Evolutionary conservation across 768 basidiomycete genomes (phyloP).

Genomic region (Lentinula sp.): DNA sequence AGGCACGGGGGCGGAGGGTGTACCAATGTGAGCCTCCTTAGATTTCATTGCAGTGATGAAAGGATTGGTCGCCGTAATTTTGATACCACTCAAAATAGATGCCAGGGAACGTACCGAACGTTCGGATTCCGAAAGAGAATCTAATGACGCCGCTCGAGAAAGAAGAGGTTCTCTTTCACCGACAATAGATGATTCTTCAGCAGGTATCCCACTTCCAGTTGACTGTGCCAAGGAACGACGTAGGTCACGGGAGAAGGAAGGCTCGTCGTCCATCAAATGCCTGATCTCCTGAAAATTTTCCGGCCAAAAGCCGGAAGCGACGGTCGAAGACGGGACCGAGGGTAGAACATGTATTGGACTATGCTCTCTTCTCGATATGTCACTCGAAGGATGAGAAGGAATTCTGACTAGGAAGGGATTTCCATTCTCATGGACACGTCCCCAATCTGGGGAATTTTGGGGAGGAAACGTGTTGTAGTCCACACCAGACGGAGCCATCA

Average conservation of each 20-base stretch:
- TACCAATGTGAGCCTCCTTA: neutral
- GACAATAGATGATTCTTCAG: conserved; percentile 21
- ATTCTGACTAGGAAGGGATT: neutral
- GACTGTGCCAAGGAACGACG: neutral
- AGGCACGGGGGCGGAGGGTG: neutral
- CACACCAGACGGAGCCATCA: neutral
- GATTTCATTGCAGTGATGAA: neutral
- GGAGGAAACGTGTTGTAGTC: neutral
- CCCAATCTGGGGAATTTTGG: neutral
- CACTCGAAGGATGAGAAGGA: neutral
- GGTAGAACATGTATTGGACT: neutral
- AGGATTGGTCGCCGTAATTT: neutral
- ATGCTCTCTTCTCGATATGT: neutral
- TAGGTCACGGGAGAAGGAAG: neutral
- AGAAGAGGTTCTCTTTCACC: conserved; percentile 20
- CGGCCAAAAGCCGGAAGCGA: conserved; percentile 24
- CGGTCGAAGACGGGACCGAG: neutral
- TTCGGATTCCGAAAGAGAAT: conserved; percentile 1
- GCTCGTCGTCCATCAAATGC: conserved; percentile 19
- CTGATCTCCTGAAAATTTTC: conserved; percentile 30
- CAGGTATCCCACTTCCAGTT: neutral
- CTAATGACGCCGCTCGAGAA: conserved; percentile 15
- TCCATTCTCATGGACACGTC: neutral
- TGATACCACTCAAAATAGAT: conserved; percentile 24
- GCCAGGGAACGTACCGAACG: conserved; percentile 19